Evolutionary conservation across 192 early-diverging fungal species (phyloP).

Genomic region (Allomyces arbusculus): DNA sequence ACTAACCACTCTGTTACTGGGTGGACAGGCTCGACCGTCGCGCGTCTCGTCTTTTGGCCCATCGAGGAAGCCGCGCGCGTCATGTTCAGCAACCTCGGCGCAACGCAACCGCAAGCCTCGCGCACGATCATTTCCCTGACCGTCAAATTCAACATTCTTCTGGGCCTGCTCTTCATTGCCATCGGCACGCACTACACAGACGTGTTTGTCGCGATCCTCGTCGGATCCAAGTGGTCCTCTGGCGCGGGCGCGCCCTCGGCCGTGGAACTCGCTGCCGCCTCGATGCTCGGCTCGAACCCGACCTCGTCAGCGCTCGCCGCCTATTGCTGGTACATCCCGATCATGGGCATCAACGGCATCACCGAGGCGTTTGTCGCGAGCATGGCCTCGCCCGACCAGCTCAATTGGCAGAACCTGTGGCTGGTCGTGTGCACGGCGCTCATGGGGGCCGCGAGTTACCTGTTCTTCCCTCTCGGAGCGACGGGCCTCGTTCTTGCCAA

Average conservation of each 20-base stretch:
- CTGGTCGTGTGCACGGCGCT: constrained; percentile 52
- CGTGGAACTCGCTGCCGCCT: constrained; percentile 3
- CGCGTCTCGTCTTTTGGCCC: constrained; percentile 76
- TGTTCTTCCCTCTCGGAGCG: constrained; percentile 47
- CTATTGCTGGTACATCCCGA: constrained; percentile 80
- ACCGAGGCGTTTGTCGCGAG: constrained; percentile 83
- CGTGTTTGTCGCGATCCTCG: constrained; percentile 40
- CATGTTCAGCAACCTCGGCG: constrained; percentile 53
- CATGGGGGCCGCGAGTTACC: constrained; percentile 38
- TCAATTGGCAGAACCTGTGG: constrained; percentile 39
- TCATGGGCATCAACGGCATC: constrained; percentile 90
- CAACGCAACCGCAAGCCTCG: constrained; percentile 9
- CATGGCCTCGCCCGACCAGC: constrained; percentile 42
- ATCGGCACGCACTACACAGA: constrained; percentile 70
- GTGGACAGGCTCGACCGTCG: constrained; percentile 57
- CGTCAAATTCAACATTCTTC: constrained; percentile 44
- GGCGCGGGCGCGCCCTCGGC: neutral
- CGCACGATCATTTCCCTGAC: constrained; percentile 16
- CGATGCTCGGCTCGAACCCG: constrained; percentile 7
- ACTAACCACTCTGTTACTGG: no score
- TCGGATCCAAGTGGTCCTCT: constrained; percentile 28
- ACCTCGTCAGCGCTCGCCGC: constrained; percentile 36
- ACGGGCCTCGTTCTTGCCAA: constrained; percentile 70
- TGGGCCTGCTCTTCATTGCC: constrained; percentile 51
- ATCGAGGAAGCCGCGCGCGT: constrained; percentile 78